These are phyloP conservation scores for Fusarium albosuccineum DNA, from an alignment of 2,329 filamentous ascomycete species.

Conservation along the genomic window DNA sequence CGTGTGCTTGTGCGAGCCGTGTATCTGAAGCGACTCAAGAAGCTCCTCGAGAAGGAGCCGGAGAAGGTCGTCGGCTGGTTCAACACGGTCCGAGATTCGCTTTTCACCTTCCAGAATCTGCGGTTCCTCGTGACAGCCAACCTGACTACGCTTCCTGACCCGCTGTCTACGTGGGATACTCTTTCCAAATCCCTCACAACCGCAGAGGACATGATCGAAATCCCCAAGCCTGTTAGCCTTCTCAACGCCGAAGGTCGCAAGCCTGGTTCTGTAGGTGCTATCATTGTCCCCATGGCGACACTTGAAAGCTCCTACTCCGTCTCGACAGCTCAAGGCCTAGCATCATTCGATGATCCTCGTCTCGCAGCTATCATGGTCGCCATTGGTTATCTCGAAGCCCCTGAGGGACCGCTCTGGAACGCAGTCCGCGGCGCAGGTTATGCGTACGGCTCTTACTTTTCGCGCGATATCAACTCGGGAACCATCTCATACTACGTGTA, in stretches of 20 bases:
- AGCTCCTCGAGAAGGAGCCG: slow-evolving; percentile 82
- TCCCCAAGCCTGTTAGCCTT: slow-evolving; percentile 77
- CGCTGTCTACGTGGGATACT: slow-evolving; percentile 82
- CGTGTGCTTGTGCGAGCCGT: slow-evolving; percentile 87
- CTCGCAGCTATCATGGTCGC: slow-evolving; percentile 90
- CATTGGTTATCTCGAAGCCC: slow-evolving; percentile 89
- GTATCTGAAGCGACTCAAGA: slow-evolving; percentile 88
- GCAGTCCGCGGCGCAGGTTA: slow-evolving; percentile 93
- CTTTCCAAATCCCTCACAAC: slow-evolving; percentile 57
- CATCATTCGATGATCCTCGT: slow-evolving; percentile 80
- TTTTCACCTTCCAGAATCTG: slow-evolving; percentile 89
- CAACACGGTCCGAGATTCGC: slow-evolving; percentile 77
- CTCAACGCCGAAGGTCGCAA: slow-evolving; percentile 80
- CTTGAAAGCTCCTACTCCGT: slow-evolving; percentile 93
- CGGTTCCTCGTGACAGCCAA: slow-evolving; percentile 88
- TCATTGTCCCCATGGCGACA: slow-evolving; percentile 89
- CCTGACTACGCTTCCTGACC: slow-evolving; percentile 77
- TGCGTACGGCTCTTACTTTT: slow-evolving; percentile 89
- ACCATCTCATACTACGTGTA: slow-evolving; percentile 88
- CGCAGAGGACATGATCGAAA: slow-evolving; percentile 70
- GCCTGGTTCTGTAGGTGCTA: slow-evolving; percentile 79
- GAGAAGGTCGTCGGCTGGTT: slow-evolving; percentile 82
- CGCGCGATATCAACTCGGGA: slow-evolving; percentile 81
- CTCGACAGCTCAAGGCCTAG: slow-evolving; percentile 79
- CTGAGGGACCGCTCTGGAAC: slow-evolving; percentile 95